A percentile compares a stretch with the other conserved stretches of the same genome.
Evolutionary conservation across 83 land plant species (phyloP).

Genomic region (Picea engelmannii): DNA sequence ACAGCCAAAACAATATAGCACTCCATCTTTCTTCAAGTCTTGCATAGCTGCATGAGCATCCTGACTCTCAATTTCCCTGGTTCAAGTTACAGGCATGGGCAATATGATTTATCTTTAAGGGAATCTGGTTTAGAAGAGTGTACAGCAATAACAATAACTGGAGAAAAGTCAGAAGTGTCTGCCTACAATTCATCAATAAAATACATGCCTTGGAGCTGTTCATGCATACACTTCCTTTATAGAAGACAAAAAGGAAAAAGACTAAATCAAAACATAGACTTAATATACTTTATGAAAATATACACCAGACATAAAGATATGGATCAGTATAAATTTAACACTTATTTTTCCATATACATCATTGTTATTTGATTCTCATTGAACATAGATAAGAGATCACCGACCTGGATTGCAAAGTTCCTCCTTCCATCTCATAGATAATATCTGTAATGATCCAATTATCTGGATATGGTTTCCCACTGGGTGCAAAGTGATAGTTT

Average conservation of each 20-base stretch:
- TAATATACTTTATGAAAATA: not conserved
- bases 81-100: too few relatives aligned
- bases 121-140: too few relatives aligned
- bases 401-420: slow-evolving; percentile 42
- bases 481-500: slow-evolving; percentile 95
- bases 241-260: not conserved
- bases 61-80: too few relatives aligned
- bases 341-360: not conserved
- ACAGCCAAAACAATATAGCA: too few relatives aligned
- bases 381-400: not conserved
- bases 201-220: not conserved
- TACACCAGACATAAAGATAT: too few relatives aligned
- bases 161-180: not conserved
- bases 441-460: slow-evolving; percentile 97
- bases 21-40: too few relatives aligned
- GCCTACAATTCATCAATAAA: not conserved
- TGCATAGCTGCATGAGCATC: too few relatives aligned
- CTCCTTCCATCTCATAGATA: slow-evolving; percentile 86
- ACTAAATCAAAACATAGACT: not conserved
- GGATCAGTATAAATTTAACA: not conserved
- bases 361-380: not conserved
- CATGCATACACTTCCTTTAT: not conserved
- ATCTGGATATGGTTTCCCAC: slow-evolving; percentile 98
- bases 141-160: not conserved
- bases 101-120: too few relatives aligned